Conservation (phyloP, 2,329 filamentous ascomycete genomes). For the Neofusicoccum sp. region DNA sequence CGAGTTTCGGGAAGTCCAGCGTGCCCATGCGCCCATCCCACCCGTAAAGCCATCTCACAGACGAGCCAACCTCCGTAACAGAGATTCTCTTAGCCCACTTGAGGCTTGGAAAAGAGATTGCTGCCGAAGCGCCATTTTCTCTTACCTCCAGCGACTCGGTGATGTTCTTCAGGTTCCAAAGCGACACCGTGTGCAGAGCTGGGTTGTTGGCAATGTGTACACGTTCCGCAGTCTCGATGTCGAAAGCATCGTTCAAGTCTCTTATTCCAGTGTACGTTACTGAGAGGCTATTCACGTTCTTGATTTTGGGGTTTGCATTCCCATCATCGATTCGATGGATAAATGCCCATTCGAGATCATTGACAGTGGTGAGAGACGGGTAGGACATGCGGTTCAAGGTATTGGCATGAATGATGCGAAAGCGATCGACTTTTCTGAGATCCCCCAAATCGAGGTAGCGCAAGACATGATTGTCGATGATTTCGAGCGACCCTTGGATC, state of each 20-base stretch:
- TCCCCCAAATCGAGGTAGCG: neutral
- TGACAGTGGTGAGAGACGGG: neutral
- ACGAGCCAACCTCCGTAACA: neutral
- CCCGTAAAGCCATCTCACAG: neutral
- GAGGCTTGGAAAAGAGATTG: neutral
- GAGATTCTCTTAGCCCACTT: neutral
- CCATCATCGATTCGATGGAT: neutral
- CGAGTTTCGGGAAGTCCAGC: neutral
- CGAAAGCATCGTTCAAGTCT: neutral
- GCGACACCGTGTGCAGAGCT: too few relatives aligned
- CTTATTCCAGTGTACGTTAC: neutral
- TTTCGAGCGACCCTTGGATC: neutral
- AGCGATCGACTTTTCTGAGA: neutral
- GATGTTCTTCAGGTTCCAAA: neutral
- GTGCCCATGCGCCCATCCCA: neutral
- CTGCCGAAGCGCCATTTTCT: neutral
- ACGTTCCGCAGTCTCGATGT: neutral
- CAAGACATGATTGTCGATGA: neutral
- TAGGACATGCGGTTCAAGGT: neutral
- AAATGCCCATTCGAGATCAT: neutral
- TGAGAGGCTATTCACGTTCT: neutral
- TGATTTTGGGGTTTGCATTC: neutral
- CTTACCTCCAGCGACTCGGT: neutral
- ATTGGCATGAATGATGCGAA: neutral
- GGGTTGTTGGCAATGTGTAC: neutral